Base-by-base conservation (phyloP, 2,329 filamentous ascomycete genomes). In the Clonostachys rosea region DNA sequence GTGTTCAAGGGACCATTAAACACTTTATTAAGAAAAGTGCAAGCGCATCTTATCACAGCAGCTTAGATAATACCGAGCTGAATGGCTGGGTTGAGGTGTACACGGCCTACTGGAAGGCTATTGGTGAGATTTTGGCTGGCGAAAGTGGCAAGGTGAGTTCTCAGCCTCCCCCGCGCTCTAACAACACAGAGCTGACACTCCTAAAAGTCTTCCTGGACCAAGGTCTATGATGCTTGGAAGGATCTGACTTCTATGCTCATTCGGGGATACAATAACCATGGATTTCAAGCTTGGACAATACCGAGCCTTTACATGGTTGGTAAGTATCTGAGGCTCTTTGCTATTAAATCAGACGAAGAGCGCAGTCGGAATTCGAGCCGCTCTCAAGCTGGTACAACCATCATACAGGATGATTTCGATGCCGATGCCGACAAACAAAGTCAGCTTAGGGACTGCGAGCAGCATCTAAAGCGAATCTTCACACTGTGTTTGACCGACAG, bases 381-480 rank as follows among this genome's bases (percentile, higher is more conserved):
- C 7, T 65, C 59, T 34, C 68, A 71, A 9, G 61, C 65, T 10
- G 66, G 66, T 9, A 63, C 65, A 37, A 63, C 68, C 6, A 63
- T 70, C 17, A 84, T 91, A 56, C 83, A 88, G 55, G 91, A 96
- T 61, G 91, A 96, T 62, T 83, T 95, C 52, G 84, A 91, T 50
- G 80, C 82, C 1, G 86, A 91, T 50, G 67, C 78, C 13, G 85
- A 87, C 57, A 89, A 89, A 63, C 85, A 95, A 59, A 86, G 91
- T 52, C 91, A 89, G 61, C 75, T 99, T 30, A 89, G 96, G 64
- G 91, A 97, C 65, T 91, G 91, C 35, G 91, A 94, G 14, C 83
- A 92, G 53, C 83, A 92, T 41, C 83, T 99, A 50, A 97, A 96
- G 65, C 82, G 88, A 43, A 91, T 97, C 54, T 99, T 97, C 65